These are phyloP conservation scores for Arbutus unedo DNA, from an alignment of 148 eudicot genomes.

Conservation along the genomic window DNA sequence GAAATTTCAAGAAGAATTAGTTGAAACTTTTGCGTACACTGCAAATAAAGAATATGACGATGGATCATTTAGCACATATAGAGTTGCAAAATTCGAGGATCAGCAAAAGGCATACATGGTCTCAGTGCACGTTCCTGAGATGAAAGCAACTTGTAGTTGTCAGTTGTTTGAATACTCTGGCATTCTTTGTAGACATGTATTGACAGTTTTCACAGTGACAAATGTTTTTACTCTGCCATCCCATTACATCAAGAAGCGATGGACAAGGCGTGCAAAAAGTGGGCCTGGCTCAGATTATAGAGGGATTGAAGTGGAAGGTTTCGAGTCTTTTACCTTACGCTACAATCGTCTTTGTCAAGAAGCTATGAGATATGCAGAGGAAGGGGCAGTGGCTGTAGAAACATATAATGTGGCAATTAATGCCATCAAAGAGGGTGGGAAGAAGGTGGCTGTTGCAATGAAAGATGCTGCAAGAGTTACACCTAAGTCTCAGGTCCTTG, in stretches of 20 bases:
- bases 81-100: constrained; percentile 92
- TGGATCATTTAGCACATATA: constrained; percentile 56
- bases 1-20: constrained; percentile 87
- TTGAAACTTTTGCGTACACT: constrained; percentile 91
- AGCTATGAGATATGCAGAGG: constrained; percentile 76
- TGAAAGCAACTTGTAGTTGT: constrained; percentile 82
- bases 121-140: constrained; percentile 55
- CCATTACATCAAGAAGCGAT: constrained; percentile 81
- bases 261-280: constrained; percentile 82
- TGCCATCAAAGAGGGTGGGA: constrained; percentile 63
- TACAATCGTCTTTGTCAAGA: constrained; percentile 72
- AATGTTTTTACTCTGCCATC: constrained; percentile 86
- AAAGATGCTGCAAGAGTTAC: constrained; percentile 51
- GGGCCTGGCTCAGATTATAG: constrained; percentile 37
- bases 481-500: constrained; percentile 42
- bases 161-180: constrained; percentile 89
- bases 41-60: constrained; percentile 76
- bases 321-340: constrained; percentile 49
- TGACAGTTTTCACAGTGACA: constrained; percentile 90
- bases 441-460: constrained; percentile 53
- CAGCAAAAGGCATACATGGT: constrained; percentile 60
- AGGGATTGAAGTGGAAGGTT: constrained; percentile 29
- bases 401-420: constrained; percentile 53
- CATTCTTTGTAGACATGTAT: constrained; percentile 78
- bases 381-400: constrained; percentile 64